These are phyloP conservation scores for Salix suchowensis DNA, from an alignment of 345 rosid species.

Conservation along the genomic window DNA sequence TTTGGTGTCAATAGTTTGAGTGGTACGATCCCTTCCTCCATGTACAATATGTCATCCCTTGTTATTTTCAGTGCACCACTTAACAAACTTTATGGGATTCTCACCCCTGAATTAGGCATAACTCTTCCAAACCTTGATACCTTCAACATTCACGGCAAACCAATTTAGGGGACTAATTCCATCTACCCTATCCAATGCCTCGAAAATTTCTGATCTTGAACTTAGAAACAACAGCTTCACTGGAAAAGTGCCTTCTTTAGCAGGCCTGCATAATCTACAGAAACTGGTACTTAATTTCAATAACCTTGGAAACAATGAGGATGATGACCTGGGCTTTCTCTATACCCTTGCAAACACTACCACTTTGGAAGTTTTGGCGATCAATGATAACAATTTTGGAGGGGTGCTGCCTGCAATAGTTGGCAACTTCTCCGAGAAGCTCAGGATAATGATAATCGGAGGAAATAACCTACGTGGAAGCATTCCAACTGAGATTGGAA, in stretches of 20 bases:
- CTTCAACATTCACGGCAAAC: neutral
- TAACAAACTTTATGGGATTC: conserved; percentile 21
- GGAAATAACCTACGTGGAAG: too few relatives aligned
- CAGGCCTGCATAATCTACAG: conserved; percentile 1
- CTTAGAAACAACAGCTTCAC: neutral
- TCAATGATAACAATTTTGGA: too few relatives aligned
- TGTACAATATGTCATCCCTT: conserved; percentile 17
- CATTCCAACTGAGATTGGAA: too few relatives aligned
- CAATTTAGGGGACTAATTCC: conserved; percentile 18
- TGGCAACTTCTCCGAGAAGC: too few relatives aligned
- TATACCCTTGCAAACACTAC: neutral
- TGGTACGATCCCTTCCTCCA: conserved; percentile 17
- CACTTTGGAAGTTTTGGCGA: neutral
- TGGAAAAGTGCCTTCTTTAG: conserved; percentile 13
- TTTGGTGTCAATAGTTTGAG: neutral
- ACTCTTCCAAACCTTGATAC: conserved; percentile 6
- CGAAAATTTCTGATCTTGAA: neutral
- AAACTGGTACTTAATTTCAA: neutral
- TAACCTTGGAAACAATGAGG: conserved; percentile 11
- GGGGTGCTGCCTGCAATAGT: too few relatives aligned
- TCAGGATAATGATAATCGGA: too few relatives aligned
- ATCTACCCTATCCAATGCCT: conserved; percentile 19
- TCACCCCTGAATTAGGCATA: conserved; percentile 13
- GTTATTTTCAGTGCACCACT: neutral
- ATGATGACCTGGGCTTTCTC: conserved; percentile 13